A percentile compares a stretch with the other conserved stretches of the same genome.
Evolutionary conservation across 352 stramenopile genomes (phyloP).

Genomic region (Globisporangium canariense): DNA sequence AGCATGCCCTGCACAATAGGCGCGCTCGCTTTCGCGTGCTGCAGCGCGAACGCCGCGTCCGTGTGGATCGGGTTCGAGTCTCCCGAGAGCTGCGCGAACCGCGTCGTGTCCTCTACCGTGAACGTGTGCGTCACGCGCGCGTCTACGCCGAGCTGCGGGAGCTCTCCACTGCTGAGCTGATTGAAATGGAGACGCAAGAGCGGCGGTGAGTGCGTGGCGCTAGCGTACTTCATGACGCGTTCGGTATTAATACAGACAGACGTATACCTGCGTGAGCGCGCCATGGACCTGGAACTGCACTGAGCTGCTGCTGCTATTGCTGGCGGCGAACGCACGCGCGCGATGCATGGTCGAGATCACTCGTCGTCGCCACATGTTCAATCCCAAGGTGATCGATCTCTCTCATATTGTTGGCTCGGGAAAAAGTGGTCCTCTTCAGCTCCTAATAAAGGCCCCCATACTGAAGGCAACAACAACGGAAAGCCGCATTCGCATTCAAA

Average conservation of each 20-base stretch:
- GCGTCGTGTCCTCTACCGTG: conserved; percentile 46
- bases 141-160: conserved; percentile 53
- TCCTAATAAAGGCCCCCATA: not conserved
- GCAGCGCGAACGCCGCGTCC: conserved; percentile 35
- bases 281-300: conserved; percentile 10
- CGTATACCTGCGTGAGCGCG: conserved; percentile 11
- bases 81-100: conserved; percentile 62
- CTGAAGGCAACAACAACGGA: not conserved
- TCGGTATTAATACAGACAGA: not conserved
- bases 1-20: conserved; percentile 82
- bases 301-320: not conserved
- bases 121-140: conserved; percentile 61
- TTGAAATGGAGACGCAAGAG: not conserved
- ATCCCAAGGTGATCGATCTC: not conserved
- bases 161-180: conserved; percentile 41
- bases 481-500: not conserved
- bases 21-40: conserved; percentile 24
- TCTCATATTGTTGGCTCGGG: not conserved
- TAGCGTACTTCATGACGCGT: not conserved
- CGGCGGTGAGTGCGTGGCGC: not conserved
- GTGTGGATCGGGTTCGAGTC: conserved; percentile 81
- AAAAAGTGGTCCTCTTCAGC: not conserved
- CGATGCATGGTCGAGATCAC: not conserved
- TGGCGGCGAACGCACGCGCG: not conserved
- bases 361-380: not conserved